Conservation (phyloP, 2,329 filamentous ascomycete species). For the Ilyonectria sp. region DNA sequence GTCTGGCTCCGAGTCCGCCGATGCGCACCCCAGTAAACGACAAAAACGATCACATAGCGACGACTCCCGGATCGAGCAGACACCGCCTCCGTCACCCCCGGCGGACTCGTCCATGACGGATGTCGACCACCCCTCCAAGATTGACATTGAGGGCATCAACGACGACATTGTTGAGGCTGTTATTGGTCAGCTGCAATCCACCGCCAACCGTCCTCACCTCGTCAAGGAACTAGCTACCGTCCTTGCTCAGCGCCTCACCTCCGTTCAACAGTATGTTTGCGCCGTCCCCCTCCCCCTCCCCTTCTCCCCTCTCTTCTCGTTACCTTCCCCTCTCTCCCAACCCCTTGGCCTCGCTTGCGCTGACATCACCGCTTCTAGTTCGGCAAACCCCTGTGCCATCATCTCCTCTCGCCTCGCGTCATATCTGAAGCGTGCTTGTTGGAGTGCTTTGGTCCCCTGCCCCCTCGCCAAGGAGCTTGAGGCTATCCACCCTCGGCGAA, state of each 20-base stretch:
- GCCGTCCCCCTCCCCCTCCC: conserved; percentile 1
- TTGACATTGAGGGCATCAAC: conserved; percentile 85
- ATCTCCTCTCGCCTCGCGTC: conserved; percentile 92
- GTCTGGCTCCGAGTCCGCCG: conserved; percentile 49
- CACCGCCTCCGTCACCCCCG: conserved; percentile 69
- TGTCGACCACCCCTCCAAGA: conserved; percentile 45
- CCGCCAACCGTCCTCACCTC: conserved; percentile 91
- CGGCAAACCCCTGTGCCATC: conserved; percentile 94
- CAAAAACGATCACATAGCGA: conserved; percentile 87
- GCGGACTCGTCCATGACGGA: conserved; percentile 49
- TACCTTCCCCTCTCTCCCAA: conserved; percentile 29
- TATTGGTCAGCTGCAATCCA: conserved; percentile 89
- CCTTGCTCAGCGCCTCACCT: conserved; percentile 81
- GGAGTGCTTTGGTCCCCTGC: conserved; percentile 84
- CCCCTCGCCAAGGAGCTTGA: conserved; percentile 95
- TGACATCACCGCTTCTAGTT: conserved; percentile 70
- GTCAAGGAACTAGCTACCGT: conserved; percentile 93
- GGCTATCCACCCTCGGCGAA: conserved; percentile 91
- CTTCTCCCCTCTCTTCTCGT: background rate
- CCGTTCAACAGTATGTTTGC: conserved; percentile 88
- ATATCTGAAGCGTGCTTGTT: conserved; percentile 89
- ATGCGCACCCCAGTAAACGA: conserved; percentile 72
- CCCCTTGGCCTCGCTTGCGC: conserved; percentile 35
- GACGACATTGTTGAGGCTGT: conserved; percentile 96
- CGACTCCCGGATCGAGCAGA: conserved; percentile 84